Evolutionary conservation across 306 rosid species (phyloP), one percentile per base, ranked within the genome.

Genomic region (Quercus glauca): DNA sequence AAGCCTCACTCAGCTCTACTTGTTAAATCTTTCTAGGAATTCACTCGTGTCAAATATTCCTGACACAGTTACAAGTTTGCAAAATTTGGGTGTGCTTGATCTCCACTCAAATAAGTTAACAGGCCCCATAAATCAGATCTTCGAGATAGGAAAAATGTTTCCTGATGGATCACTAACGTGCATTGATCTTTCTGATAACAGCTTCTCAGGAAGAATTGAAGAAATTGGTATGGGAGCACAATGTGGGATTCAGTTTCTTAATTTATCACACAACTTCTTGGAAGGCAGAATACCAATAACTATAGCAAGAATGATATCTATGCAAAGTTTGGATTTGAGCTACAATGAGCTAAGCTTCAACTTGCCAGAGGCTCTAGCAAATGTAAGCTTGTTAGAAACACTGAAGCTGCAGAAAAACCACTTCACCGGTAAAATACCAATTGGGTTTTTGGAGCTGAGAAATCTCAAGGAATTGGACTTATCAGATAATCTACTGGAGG

Each of bases 31-130:
- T 45, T 93, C 94, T 74, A 67, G 76, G 60, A 93, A 93, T 57
- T 77, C 89, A 71, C 87, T 93, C 31, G 79, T 80, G 58, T 89
- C 89, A 33, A 45, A 70, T 71, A 89, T 93, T 28, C 94, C 94
- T 2, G 79, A 79, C 71, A 89, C 91, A 13, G 43, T 92, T 28
- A 71, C 81, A 58, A 87, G 83, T 25, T 83, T 89, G 82, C 59
- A 58, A 17, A 70, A 78, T 68, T 81, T 91, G 28, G 83, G 82
- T 49, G 82, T 87, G 68, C 89, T 91, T 79, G 91, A 93, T 85
- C 94, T 91, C 79, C 92, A 89, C 83, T 88, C 92, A 65, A 92
- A 92, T 57, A 92, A 80, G 81, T 72, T 92, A 73, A 78, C 80
- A 26, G 93, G 97, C 20, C 82, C 88, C 8, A 79, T 89, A 65